Evolutionary conservation across 768 basidiomycete species (phyloP).

Genomic region (Lactarius evosmus): DNA sequence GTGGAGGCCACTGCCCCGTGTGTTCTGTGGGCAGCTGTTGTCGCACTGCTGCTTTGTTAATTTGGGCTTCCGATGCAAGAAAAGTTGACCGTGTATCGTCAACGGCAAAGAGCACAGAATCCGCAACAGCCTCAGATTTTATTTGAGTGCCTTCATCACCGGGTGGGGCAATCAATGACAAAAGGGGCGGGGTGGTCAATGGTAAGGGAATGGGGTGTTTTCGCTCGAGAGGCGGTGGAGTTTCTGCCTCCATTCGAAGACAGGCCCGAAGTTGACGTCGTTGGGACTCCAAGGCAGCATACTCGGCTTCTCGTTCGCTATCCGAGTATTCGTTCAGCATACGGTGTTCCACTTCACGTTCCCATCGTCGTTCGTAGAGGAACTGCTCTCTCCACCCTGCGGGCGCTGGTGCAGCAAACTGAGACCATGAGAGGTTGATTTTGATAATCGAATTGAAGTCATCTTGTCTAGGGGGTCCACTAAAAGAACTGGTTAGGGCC

Average conservation of each 20-base stretch:
- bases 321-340: conserved; percentile 8
- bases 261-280: conserved; percentile 6
- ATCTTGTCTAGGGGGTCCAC: conserved; percentile 15
- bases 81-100: not conserved
- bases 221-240: conserved; percentile 11
- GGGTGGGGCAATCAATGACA: not conserved
- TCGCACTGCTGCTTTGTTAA: not conserved
- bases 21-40: not conserved
- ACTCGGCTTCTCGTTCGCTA: conserved; percentile 13
- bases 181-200: not conserved
- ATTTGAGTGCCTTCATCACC: not conserved
- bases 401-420: conserved; percentile 18
- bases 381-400: conserved; percentile 21
- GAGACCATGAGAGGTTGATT: conserved; percentile 21
- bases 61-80: not conserved
- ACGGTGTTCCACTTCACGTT: conserved; percentile 11
- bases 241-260: not conserved
- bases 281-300: conserved; percentile 13
- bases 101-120: not conserved
- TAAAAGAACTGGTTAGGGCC: not conserved
- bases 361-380: conserved; percentile 15
- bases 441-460: conserved; percentile 18
- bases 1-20: not conserved
- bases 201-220: conserved; percentile 13
- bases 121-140: not conserved